A percentile compares a stretch with the other conserved stretches of the same genome.
Conservation (phyloP, 2,329 filamentous ascomycete species). For the Sporothrix brasiliensis region DNA sequence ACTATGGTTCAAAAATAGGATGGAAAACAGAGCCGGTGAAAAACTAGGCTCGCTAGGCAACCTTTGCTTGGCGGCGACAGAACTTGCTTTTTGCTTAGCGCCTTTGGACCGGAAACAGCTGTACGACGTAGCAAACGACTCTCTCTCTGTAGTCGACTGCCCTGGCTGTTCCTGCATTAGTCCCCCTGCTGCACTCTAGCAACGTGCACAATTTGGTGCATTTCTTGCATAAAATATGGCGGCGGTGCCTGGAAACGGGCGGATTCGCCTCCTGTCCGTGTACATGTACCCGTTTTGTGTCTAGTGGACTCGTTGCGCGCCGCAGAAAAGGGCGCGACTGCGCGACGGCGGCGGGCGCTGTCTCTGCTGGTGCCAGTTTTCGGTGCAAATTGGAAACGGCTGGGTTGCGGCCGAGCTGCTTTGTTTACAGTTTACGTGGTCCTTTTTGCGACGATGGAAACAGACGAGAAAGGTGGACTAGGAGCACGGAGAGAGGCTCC, state of each 20-base stretch:
- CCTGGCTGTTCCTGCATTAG: conserved; percentile 22
- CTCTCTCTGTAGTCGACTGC: no score
- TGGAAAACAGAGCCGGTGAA: neutral
- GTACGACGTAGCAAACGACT: no score
- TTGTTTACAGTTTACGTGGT: no score
- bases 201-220: conserved; percentile 18
- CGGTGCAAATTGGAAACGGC: no score
- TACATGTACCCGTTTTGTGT: neutral
- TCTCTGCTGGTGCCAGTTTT: neutral
- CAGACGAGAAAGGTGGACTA: no score
- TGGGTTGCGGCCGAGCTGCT: neutral
- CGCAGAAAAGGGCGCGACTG: neutral
- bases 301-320: neutral
- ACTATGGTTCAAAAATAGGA: conserved; percentile 10
- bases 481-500: no score
- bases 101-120: neutral
- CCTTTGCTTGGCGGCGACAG: conserved; percentile 8
- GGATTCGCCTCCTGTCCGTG: conserved; percentile 1
- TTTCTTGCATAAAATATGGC: neutral
- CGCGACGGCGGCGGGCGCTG: conserved; percentile 14
- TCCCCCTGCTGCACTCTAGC: conserved; percentile 20
- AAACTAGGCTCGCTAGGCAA: neutral
- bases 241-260: neutral
- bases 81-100: conserved; percentile 18
- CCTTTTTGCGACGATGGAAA: no score